A percentile compares a stretch with the other conserved stretches of the same genome.
Conservation (phyloP, 176 grass and related monocot genomes). For the Musa acuminata region DNA sequence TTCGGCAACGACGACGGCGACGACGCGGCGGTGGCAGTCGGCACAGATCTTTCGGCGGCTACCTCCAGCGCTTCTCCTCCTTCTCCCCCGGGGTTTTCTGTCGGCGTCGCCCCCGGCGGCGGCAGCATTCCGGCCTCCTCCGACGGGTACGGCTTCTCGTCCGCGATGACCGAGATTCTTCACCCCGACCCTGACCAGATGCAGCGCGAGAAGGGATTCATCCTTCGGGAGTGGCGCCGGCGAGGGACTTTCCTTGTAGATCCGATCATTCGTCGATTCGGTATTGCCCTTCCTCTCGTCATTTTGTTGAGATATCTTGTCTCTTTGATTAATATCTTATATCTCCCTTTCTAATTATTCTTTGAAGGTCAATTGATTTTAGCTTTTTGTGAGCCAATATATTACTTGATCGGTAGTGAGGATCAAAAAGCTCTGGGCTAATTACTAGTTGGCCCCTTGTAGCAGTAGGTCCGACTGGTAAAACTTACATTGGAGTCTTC, state of each 20-base stretch:
- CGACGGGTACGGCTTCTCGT: neutral
- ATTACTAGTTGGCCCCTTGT: too few species aligned
- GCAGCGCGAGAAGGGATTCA: neutral
- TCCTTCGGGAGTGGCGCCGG: constrained; percentile 1
- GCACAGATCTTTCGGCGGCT: neutral
- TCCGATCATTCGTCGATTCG: neutral
- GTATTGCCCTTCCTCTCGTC: too few species aligned
- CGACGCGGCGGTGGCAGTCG: neutral
- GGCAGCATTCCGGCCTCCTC: neutral
- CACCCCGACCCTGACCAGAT: neutral
- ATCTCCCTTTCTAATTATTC: neutral
- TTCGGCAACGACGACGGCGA: neutral
- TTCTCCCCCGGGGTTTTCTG: neutral
- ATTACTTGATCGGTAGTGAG: too few species aligned
- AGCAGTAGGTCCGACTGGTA: too few species aligned
- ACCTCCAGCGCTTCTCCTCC: neutral
- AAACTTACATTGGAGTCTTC: too few species aligned
- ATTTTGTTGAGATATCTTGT: neutral
- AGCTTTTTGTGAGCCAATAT: too few species aligned
- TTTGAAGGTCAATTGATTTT: too few species aligned
- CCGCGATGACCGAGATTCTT: neutral
- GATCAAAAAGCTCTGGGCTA: too few species aligned
- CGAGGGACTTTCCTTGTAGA: neutral
- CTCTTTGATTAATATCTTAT: neutral
- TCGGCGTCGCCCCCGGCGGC: neutral